These are phyloP conservation scores for Micractinium sp. DNA, from an alignment of 139 green algal genomes.

Conservation along the genomic window DNA sequence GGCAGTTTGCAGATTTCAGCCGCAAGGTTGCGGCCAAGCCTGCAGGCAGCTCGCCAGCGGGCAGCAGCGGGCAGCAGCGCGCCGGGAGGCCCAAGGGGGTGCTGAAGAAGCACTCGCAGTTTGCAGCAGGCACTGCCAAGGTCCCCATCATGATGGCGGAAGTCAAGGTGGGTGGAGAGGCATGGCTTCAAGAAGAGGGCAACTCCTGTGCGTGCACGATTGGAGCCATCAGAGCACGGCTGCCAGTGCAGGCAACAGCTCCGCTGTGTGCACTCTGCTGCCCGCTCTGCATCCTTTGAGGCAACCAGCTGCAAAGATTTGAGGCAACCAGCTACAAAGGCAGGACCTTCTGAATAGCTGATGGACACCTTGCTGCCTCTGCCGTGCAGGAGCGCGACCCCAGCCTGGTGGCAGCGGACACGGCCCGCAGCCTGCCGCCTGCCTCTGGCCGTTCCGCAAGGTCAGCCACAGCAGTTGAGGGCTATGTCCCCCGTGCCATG, in stretches of 20 bases:
- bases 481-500: conserved; percentile 39
- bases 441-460: background rate
- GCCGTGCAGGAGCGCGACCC: conserved; percentile 27
- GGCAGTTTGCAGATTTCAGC: conserved; percentile 30
- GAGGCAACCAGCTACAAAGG: background rate
- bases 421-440: background rate
- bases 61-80: too few species aligned
- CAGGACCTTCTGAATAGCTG: background rate
- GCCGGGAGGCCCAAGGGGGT: conserved; percentile 19
- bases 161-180: conserved; percentile 33
- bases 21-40: background rate
- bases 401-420: conserved; percentile 5
- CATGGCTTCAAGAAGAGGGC: background rate
- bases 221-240: background rate
- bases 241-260: background rate
- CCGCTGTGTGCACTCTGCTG: background rate
- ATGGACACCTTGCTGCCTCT: background rate
- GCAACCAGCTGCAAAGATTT: background rate
- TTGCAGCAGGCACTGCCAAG: conserved; percentile 40
- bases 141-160: conserved; percentile 47
- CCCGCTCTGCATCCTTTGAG: background rate
- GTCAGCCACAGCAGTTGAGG: conserved; percentile 36
- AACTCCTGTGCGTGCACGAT: background rate
- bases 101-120: conserved; percentile 33
- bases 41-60: background rate